Percentiles rank a stretch among this genome's conserved stretches.
Evolutionary conservation across 1,139 yeast species (phyloP).

Genomic region (Dujonia santamariae): DNA sequence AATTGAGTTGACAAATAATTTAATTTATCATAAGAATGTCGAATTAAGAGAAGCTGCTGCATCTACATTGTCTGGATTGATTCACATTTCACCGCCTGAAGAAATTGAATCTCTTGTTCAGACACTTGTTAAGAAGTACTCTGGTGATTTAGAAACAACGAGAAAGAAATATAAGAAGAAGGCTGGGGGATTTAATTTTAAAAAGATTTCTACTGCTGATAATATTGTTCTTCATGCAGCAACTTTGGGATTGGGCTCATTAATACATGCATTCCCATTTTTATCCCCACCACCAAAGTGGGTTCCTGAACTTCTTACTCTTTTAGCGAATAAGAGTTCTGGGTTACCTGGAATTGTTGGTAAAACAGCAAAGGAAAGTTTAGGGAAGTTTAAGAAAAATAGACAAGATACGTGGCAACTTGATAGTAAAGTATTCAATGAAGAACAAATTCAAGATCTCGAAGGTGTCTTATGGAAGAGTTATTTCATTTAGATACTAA

Average conservation of each 20-base stretch:
- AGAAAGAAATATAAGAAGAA: constrained; percentile 29
- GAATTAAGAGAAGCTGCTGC: constrained; percentile 82
- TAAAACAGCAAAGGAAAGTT: constrained; percentile 74
- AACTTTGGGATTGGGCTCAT: constrained; percentile 83
- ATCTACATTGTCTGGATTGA: constrained; percentile 72
- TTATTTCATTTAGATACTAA: constrained; percentile 63
- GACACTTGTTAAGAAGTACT: constrained; percentile 21
- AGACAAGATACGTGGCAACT: constrained; percentile 97
- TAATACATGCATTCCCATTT: constrained; percentile 88
- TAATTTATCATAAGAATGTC: constrained; percentile 61
- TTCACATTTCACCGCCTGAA: constrained; percentile 68
- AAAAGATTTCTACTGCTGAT: constrained; percentile 37
- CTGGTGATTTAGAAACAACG: constrained; percentile 27
- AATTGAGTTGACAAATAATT: constrained; percentile 49
- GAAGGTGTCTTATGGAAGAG: constrained; percentile 95
- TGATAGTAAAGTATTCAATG: constrained; percentile 73
- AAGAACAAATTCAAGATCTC: constrained; percentile 80
- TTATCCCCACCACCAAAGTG: constrained; percentile 88
- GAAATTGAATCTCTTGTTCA: constrained; percentile 43
- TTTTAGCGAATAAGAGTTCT: constrained; percentile 67
- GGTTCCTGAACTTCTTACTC: constrained; percentile 75
- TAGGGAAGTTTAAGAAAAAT: constrained; percentile 85
- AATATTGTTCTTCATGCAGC: constrained; percentile 72
- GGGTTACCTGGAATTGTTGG: constrained; percentile 78
- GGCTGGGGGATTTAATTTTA: constrained; percentile 18